Evolutionary conservation across 2,329 filamentous ascomycete genomes (phyloP).

Genomic region (Lizonia empirigonia): DNA sequence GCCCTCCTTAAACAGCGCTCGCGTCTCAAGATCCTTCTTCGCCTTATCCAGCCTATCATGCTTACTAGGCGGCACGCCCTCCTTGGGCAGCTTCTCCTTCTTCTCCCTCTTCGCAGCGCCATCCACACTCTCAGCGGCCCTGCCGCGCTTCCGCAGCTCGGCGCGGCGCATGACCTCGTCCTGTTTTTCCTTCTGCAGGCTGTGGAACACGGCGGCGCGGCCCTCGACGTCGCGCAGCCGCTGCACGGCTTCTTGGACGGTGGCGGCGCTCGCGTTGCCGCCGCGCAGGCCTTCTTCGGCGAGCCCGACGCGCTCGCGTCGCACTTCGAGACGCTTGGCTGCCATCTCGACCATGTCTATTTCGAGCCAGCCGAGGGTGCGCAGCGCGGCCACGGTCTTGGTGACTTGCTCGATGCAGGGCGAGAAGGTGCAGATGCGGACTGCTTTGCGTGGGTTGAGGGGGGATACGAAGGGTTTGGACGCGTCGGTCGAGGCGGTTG

Average conservation of each 20-base stretch:
- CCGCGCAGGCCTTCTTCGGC: conserved; percentile 70
- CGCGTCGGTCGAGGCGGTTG: conserved; percentile 44
- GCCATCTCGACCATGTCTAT: conserved; percentile 92
- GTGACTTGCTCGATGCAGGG: conserved; percentile 97
- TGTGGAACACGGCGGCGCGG: conserved; percentile 69
- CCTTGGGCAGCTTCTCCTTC: conserved; percentile 28
- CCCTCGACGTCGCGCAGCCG: conserved; percentile 76
- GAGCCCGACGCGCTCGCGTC: conserved; percentile 79
- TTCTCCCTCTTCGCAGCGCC: conserved; percentile 20
- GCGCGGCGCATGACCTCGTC: conserved; percentile 53
- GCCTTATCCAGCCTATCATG: conserved; percentile 38
- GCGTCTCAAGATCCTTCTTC: conserved; percentile 40
- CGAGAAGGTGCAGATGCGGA: conserved; percentile 90
- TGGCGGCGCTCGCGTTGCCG: conserved; percentile 70
- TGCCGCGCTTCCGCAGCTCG: conserved; percentile 34
- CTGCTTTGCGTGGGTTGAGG: conserved; percentile 72
- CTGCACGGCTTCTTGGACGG: conserved; percentile 78
- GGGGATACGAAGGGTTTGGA: conserved; percentile 51
- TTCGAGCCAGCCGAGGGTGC: conserved; percentile 83
- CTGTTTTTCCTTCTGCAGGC: conserved; percentile 46
- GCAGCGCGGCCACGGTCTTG: conserved; percentile 79
- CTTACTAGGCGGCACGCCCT: conserved; percentile 36
- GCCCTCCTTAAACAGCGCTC: conserved; percentile 70
- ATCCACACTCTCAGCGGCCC: conserved; percentile 32
- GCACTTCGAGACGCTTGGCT: conserved; percentile 78